A percentile compares a stretch with the other conserved stretches of the same genome.
Conservation (phyloP, 306 rosid genomes). For the Astragalus membranaceus region DNA sequence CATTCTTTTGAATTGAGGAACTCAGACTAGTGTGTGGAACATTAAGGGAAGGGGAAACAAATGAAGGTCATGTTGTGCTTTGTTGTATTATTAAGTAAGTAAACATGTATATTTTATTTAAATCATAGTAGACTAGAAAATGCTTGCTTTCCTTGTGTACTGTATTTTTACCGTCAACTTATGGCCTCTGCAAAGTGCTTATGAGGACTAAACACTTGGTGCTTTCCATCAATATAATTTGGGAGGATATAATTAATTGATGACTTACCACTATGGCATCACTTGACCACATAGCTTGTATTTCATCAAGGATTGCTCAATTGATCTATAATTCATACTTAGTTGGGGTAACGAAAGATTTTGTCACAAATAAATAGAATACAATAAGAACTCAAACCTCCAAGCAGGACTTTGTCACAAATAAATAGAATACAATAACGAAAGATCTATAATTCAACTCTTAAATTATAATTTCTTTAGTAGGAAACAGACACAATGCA, state of each 20-base stretch:
- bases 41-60: neutral
- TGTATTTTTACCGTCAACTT: neutral
- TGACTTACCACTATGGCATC: no score
- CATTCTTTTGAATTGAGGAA: conserved; percentile 1
- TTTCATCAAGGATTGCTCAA: no score
- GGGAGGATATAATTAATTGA: no score
- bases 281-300: no score
- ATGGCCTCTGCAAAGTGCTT: neutral
- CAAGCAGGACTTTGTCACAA: neutral
- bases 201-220: no score
- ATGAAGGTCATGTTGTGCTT: neutral
- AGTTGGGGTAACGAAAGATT: no score
- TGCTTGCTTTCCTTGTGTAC: neutral
- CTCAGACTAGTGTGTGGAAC: neutral
- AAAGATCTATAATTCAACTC: no score
- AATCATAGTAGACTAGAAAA: neutral
- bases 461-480: no score
- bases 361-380: neutral
- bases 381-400: neutral
- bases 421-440: no score
- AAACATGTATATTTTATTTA: neutral
- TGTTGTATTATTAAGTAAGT: conserved; percentile 15
- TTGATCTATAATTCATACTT: no score
- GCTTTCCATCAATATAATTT: no score
- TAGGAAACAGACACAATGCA: no score